Percentiles rank a stretch among this genome's conserved stretches.
Conservation (phyloP, 108 stramenopile species). For the Phaeodactylum tricornutum region DNA sequence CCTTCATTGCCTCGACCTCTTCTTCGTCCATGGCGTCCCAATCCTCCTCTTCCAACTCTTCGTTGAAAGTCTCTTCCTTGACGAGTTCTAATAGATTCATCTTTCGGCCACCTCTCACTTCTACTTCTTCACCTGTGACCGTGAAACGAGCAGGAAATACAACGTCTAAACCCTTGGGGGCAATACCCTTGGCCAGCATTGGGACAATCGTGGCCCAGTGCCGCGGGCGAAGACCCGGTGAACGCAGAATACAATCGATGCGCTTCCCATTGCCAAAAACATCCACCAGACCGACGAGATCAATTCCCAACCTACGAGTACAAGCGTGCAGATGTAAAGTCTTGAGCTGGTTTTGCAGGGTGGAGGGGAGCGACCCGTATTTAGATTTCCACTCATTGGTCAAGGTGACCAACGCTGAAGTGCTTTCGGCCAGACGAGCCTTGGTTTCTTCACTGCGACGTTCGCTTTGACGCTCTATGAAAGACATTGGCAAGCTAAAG, state of each 20-base stretch:
- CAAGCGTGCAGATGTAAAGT: constrained; percentile 79
- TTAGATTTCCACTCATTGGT: constrained; percentile 70
- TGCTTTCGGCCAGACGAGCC: constrained; percentile 74
- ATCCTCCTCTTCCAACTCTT: constrained; percentile 61
- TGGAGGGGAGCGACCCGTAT: constrained; percentile 60
- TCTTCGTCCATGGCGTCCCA: constrained; percentile 82
- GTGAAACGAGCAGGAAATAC: constrained; percentile 63
- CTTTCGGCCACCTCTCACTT: constrained; percentile 56
- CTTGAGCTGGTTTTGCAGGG: constrained; percentile 59
- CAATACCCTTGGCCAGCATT: constrained; percentile 36
- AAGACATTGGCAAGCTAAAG: constrained; percentile 51
- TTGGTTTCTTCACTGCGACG: constrained; percentile 41
- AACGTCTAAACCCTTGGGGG: constrained; percentile 62
- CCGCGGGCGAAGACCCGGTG: constrained; percentile 73
- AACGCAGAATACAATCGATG: constrained; percentile 62
- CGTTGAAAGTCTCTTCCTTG: constrained; percentile 24
- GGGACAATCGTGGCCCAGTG: constrained; percentile 69
- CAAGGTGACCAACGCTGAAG: constrained; percentile 51
- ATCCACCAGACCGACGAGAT: constrained; percentile 53
- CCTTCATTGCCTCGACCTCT: constrained; percentile 78
- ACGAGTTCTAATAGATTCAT: constrained; percentile 39
- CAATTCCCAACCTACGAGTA: constrained; percentile 70
- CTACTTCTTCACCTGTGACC: constrained; percentile 39
- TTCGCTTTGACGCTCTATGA: constrained; percentile 46
- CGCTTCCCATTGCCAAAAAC: constrained; percentile 10